These are phyloP conservation scores for Pascua guehoae DNA, from an alignment of 1,284 basidiomycete species.

Conservation along the genomic window DNA sequence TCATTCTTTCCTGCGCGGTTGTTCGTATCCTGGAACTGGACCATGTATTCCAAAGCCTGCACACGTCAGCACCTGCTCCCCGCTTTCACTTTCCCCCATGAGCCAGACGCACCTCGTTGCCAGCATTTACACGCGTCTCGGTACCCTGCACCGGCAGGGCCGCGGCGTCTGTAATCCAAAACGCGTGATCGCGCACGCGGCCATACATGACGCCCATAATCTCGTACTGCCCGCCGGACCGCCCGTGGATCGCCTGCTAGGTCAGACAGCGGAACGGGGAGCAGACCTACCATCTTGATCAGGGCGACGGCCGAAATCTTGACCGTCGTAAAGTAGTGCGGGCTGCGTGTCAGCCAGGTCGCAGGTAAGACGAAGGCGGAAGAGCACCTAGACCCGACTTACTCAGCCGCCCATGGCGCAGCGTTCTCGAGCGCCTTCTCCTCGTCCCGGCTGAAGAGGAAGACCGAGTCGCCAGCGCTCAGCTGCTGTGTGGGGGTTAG, in stretches of 20 bases:
- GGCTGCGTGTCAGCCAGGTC: conserved; percentile 53
- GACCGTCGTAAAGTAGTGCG: conserved; percentile 88
- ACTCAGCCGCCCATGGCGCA: conserved; percentile 86
- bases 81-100: too few species aligned
- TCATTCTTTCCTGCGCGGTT: conserved; percentile 77
- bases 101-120: conserved; percentile 59
- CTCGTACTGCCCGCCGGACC: conserved; percentile 94
- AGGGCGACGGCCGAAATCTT: conserved; percentile 92
- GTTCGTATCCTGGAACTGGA: conserved; percentile 77
- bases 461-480: conserved; percentile 64
- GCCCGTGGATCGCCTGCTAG: conserved; percentile 86
- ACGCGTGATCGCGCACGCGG: conserved; percentile 77
- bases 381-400: conserved; percentile 20
- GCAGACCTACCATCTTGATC: conserved; percentile 86
- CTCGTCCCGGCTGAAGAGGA: conserved; percentile 68
- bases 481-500: conserved; percentile 20
- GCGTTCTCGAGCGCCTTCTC: conserved; percentile 68
- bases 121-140: conserved; percentile 95
- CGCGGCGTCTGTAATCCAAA: conserved; percentile 94
- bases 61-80: conserved; percentile 4
- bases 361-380: neutral
- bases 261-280: neutral
- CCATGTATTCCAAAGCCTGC: conserved; percentile 94
- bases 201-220: conserved; percentile 99
- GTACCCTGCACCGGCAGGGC: conserved; percentile 98